Conservation (phyloP, 2,329 filamentous ascomycete species). For the Aureobasidium pullulans region DNA sequence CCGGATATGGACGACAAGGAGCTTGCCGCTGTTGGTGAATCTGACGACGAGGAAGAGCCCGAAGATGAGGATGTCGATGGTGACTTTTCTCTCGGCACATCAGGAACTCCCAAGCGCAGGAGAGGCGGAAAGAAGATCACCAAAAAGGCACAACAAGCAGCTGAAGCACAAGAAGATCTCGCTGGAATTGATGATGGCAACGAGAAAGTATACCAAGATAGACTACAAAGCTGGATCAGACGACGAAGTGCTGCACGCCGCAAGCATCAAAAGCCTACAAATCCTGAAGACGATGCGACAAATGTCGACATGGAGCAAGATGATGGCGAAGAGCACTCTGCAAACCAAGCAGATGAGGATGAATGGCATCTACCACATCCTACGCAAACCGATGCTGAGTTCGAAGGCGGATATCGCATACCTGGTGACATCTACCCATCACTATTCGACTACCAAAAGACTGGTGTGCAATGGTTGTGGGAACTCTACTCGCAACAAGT, state of each 20-base stretch:
- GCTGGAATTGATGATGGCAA: conserved; percentile 79
- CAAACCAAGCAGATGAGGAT: conserved; percentile 34
- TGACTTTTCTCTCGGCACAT: conserved; percentile 29
- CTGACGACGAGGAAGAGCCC: conserved; percentile 25
- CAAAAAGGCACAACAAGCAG: conserved; percentile 20
- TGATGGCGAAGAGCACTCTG: conserved; percentile 18
- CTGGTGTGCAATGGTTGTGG: conserved; percentile 91
- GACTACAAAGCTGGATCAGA: conserved; percentile 68
- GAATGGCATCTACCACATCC: conserved; percentile 88
- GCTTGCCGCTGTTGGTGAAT: conserved; percentile 32
- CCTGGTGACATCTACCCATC: conserved; percentile 91
- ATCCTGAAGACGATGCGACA: conserved; percentile 5
- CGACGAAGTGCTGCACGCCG: conserved; percentile 54
- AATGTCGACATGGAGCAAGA: conserved; percentile 30
- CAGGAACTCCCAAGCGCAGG: conserved; percentile 32
- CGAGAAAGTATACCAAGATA: conserved; percentile 67
- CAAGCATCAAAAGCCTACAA: conserved; percentile 15
- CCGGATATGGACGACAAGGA: conserved; percentile 34
- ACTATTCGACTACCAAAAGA: conserved; percentile 95
- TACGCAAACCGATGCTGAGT: conserved; percentile 64
- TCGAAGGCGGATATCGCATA: conserved; percentile 69
- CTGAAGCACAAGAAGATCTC: conserved; percentile 43
- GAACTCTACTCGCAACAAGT: conserved; percentile 85
- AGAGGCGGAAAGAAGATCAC: conserved; percentile 25
- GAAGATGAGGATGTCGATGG: conserved; percentile 32